Conservation (phyloP, 129 eudicot species). For the Helichrysum umbraculigerum region DNA sequence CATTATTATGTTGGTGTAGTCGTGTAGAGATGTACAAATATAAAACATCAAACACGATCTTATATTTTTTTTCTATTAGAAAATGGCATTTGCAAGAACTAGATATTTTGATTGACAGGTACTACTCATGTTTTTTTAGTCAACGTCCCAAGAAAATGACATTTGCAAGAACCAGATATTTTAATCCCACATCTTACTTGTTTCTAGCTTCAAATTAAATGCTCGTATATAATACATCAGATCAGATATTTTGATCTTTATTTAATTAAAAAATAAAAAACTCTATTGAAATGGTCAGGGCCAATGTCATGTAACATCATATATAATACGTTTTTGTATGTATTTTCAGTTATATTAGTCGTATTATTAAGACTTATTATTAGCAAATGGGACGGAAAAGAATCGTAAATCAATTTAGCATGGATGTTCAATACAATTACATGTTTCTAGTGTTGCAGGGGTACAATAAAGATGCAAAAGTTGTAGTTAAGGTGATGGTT, state of each 20-base stretch:
- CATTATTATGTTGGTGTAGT: too few species aligned
- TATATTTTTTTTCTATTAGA: too few species aligned
- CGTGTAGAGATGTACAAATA: too few species aligned
- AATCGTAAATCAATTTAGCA: too few species aligned
- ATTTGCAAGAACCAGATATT: conserved; percentile 2
- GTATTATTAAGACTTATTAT: too few species aligned
- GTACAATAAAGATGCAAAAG: conserved; percentile 65
- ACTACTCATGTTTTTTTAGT: not conserved
- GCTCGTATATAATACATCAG: not conserved
- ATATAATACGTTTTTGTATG: too few species aligned
- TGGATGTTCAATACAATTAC: not conserved
- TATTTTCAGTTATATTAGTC: too few species aligned
- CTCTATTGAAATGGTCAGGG: not conserved
- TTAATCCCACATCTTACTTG: not conserved
- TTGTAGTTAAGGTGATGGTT: conserved; percentile 72
- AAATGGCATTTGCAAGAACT: too few species aligned
- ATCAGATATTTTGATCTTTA: not conserved
- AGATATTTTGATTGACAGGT: too few species aligned
- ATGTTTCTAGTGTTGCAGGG: conserved; percentile 39
- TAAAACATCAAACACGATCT: too few species aligned
- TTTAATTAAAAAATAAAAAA: not conserved
- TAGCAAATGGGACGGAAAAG: too few species aligned
- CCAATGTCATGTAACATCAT: not conserved
- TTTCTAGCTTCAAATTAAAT: not conserved
- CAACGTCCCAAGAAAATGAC: conserved; percentile 17